Conservation (phyloP, 1,284 basidiomycete genomes). For the Fomitopsis pinicola region DNA sequence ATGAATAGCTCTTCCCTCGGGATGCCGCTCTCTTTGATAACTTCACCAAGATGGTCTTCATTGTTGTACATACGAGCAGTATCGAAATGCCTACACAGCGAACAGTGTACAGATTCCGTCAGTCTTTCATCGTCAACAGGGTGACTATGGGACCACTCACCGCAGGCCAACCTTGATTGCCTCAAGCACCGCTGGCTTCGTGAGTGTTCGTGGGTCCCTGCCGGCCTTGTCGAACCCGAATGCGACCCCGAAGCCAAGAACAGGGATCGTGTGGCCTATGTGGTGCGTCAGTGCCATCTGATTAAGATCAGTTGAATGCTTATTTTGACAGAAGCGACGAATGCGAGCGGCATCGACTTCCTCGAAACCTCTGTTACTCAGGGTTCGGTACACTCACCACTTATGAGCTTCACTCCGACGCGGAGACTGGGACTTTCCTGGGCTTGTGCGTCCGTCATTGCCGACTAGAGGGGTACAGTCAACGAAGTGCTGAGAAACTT, state of each 20-base stretch:
- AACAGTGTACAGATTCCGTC: background rate
- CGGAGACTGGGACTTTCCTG: too few species aligned
- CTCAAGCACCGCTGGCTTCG: slow-evolving; percentile 50
- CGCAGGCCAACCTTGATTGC: slow-evolving; percentile 73
- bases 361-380: too few species aligned
- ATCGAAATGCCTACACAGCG: slow-evolving; percentile 61
- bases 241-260: slow-evolving; percentile 72
- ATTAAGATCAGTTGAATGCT: background rate
- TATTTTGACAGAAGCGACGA: background rate
- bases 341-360: background rate
- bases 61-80: slow-evolving; percentile 74
- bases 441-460: too few species aligned
- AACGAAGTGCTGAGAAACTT: too few species aligned
- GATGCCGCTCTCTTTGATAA: slow-evolving; percentile 49
- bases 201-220: slow-evolving; percentile 60
- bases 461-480: too few species aligned
- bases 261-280: slow-evolving; percentile 58
- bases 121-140: too few species aligned
- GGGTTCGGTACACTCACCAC: background rate
- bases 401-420: too few species aligned
- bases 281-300: background rate
- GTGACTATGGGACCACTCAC: slow-evolving; percentile 28
- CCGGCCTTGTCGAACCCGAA: background rate
- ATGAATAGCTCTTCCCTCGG: slow-evolving; percentile 59
- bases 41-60: slow-evolving; percentile 60